A percentile compares a stretch with the other conserved stretches of the same genome.
Conservation (phyloP, 1,284 basidiomycete species). For the Stereum hirsutum region DNA sequence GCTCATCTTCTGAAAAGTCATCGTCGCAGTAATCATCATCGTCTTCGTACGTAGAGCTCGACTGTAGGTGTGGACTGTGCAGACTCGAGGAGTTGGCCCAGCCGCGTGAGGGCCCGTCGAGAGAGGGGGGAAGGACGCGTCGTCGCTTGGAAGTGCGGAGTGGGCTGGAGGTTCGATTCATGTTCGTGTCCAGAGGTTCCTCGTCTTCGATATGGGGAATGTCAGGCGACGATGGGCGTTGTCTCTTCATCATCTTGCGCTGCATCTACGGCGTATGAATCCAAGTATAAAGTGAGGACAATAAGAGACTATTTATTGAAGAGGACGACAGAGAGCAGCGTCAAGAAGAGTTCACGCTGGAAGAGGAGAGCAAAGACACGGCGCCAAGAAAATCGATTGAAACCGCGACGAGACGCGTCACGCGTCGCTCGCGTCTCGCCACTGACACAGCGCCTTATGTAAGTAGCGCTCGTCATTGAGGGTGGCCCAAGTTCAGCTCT, state of each 20-base stretch:
- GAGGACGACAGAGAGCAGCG: no score
- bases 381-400: no score
- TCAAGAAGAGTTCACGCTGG: no score
- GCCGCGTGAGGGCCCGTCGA: constrained; percentile 12
- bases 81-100: constrained; percentile 4
- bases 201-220: constrained; percentile 5
- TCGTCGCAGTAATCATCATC: constrained; percentile 20
- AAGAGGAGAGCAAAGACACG: no score
- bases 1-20: constrained; percentile 22
- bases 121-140: constrained; percentile 19
- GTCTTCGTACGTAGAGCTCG: constrained; percentile 7
- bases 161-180: constrained; percentile 4
- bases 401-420: no score
- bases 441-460: not conserved
- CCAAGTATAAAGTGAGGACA: no score
- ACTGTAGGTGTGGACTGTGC: no score
- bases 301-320: no score
- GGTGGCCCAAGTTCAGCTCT: not conserved
- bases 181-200: constrained; percentile 5
- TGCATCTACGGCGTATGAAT: no score
- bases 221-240: constrained; percentile 34
- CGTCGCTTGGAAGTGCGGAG: constrained; percentile 20
- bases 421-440: no score
- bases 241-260: constrained; percentile 76
- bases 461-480: no score